Evolutionary conservation across 192 early-diverging fungal genomes (phyloP), one percentile per base, ranked within the genome.

Genomic region (Linnemannia hyalina): DNA sequence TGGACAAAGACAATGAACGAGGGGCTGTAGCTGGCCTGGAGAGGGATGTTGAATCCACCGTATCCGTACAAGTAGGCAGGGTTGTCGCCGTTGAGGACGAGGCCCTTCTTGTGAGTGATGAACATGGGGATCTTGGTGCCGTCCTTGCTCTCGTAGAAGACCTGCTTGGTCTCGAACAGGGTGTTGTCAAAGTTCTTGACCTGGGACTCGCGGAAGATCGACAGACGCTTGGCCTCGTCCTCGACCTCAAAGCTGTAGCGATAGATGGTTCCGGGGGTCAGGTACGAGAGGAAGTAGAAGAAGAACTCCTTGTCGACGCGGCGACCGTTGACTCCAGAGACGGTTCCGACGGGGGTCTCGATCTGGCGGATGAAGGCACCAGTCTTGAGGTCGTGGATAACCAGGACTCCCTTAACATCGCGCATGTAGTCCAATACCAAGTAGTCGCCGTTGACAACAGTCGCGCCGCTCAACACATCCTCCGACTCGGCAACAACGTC

Each of bases 101-200:
- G 57, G 47, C 73, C 83, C 77, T 93, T 95, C 71, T 90, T 90
- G 80, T 85, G 80, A 35, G 92, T 85, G 72, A 96, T 91, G 81
- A 93, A 96, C 91, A 95, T 93, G 70, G 95, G 94, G 68, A 95
- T 88, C 46, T 84, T 87, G 32, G 93, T 94, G 2, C 92, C 93
- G 74, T 95, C 94, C 85, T 96, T 94, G 76, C 89, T 89, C 22
- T 81, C 49, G 71, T 91, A 93, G 74, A 94, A 96, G 40, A 94
- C 88, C 83, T 96, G 95, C 54, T 92, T 90, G 40, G 93, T 92
- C 77, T 92, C 90, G 44, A 93, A 91, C 36, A 88, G 40, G 38
- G 78, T 80, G 15, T 80, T 78, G 46, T 95, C 81, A 72, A 93
- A 83, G 72, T 90, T 91, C 54, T 88, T 81, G 52, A 94, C 91